A percentile compares a stretch with the other conserved stretches of the same genome.
These are phyloP conservation scores for Mortierella claussenii DNA, from an alignment of 192 early-diverging fungal species.

Conservation along the genomic window DNA sequence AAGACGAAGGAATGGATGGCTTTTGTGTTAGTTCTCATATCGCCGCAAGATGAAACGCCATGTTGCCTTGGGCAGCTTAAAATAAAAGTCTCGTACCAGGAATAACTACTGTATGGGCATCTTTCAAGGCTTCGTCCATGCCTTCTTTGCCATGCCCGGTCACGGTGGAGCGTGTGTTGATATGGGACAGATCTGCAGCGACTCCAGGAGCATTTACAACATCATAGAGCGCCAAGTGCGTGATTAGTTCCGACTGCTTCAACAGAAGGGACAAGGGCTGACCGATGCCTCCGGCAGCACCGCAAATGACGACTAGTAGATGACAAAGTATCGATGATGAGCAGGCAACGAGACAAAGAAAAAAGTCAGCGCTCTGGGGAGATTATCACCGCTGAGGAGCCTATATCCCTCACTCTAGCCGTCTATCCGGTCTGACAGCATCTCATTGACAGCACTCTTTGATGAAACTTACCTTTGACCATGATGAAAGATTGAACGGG, in stretches of 20 bases:
- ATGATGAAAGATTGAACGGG: too few species aligned
- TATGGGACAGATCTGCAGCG: conserved; percentile 95
- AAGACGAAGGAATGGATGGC: too few species aligned
- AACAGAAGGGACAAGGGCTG: conserved; percentile 96
- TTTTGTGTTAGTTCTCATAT: too few species aligned
- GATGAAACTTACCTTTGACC: conserved; percentile 21
- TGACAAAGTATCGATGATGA: not conserved
- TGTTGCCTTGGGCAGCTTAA: too few species aligned
- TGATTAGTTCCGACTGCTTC: conserved; percentile 88
- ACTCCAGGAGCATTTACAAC: conserved; percentile 97
- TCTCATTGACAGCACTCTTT: not conserved
- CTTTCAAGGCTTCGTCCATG: conserved; percentile 79
- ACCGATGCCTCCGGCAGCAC: conserved; percentile 95
- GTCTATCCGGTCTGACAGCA: not conserved
- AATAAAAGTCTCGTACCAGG: too few species aligned
- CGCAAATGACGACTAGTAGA: conserved; percentile 74
- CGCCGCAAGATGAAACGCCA: too few species aligned
- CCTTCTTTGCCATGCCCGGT: conserved; percentile 82
- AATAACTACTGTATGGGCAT: conserved; percentile 89
- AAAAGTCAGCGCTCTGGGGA: too few species aligned
- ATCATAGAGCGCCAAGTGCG: conserved; percentile 91
- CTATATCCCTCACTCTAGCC: not conserved
- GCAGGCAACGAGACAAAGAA: too few species aligned
- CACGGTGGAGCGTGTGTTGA: conserved; percentile 85
- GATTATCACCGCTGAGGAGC: too few species aligned